Percentiles rank a stretch among this genome's conserved stretches.
phyloP scores from a whole-genome alignment of 2,329 filamentous ascomycete genomes.

The Colletotrichum spaethianum region DNA sequence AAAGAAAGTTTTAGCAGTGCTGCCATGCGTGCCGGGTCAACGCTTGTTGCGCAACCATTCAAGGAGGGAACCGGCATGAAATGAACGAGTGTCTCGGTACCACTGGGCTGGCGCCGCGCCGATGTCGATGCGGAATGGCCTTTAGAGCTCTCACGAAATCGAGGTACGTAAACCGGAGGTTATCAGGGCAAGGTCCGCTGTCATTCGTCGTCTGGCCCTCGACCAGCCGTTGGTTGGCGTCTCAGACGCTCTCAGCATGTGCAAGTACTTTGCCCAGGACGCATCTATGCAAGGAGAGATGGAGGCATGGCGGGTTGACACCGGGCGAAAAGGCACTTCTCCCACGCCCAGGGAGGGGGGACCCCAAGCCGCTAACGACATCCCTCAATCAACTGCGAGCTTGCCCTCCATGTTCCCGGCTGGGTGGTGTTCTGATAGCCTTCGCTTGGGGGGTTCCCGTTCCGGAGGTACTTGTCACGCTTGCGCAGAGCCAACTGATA shows the following conservation, averaged over 20 bases:
- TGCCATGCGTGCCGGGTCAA: background rate
- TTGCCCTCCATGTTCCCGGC: slow-evolving; percentile 4
- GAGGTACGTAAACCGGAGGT: slow-evolving; percentile 52
- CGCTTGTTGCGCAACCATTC: background rate
- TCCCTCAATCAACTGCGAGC: slow-evolving; percentile 29
- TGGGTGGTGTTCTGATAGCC: slow-evolving; percentile 23
- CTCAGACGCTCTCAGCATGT: background rate
- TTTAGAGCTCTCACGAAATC: slow-evolving; percentile 50
- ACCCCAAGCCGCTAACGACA: slow-evolving; percentile 31
- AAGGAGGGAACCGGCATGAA: background rate
- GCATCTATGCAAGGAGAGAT: background rate
- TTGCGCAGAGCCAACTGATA: slow-evolving; percentile 25
- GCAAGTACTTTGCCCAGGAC: background rate
- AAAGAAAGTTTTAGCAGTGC: background rate
- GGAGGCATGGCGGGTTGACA: background rate
- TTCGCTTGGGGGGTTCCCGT: slow-evolving; percentile 17
- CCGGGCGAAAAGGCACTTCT: slow-evolving; percentile 3
- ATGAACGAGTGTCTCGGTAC: background rate
- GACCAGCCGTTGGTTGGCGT: slow-evolving; percentile 39
- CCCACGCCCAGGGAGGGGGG: slow-evolving; percentile 19
- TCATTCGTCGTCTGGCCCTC: slow-evolving; percentile 44
- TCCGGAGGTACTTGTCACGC: background rate
- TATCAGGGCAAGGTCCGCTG: slow-evolving; percentile 31
- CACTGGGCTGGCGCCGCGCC: slow-evolving; percentile 6
- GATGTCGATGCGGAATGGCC: slow-evolving; percentile 31